phyloP scores from a whole-genome alignment of 2,329 filamentous ascomycete genomes.

The Shiraia bambusicola region DNA sequence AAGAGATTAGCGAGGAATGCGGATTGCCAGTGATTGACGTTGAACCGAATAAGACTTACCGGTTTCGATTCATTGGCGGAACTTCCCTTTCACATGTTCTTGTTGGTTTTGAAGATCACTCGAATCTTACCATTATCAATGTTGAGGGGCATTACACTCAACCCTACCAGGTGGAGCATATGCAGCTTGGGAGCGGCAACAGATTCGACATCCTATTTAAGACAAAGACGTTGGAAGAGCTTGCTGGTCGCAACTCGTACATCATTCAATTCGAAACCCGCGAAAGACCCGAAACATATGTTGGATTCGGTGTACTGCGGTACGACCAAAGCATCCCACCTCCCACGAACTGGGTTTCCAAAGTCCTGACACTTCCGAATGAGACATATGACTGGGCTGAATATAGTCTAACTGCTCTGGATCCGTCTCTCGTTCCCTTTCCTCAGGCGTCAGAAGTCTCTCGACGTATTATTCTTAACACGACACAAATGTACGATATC shows the following conservation, averaged over 20 bases:
- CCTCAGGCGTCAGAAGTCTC: slow-evolving; percentile 37
- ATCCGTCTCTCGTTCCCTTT: slow-evolving; percentile 30
- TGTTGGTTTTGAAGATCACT: slow-evolving; percentile 60
- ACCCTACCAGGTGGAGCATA: slow-evolving; percentile 49
- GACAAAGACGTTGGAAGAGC: slow-evolving; percentile 53
- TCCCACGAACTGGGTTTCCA: slow-evolving; percentile 8
- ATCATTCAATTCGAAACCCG: slow-evolving; percentile 54
- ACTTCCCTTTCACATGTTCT: slow-evolving; percentile 58
- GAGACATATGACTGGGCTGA: slow-evolving; percentile 43
- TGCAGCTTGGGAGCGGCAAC: slow-evolving; percentile 61
- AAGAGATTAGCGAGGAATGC: slow-evolving; percentile 33
- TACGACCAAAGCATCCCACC: slow-evolving; percentile 13
- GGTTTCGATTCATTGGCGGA: slow-evolving; percentile 61
- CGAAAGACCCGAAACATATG: slow-evolving; percentile 50
- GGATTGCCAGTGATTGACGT: slow-evolving; percentile 58
- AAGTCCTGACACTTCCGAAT: slow-evolving; percentile 36
- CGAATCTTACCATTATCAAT: slow-evolving; percentile 59
- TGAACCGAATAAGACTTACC: slow-evolving; percentile 61
- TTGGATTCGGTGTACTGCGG: slow-evolving; percentile 54
- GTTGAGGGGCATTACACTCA: slow-evolving; percentile 59
- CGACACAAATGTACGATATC: slow-evolving; percentile 27
- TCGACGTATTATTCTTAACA: slow-evolving; percentile 26
- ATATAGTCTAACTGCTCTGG: slow-evolving; percentile 40
- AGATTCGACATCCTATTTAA: slow-evolving; percentile 61
- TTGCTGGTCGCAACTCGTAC: slow-evolving; percentile 46